These are phyloP conservation scores for Marasmius sp. DNA, from an alignment of 1,284 basidiomycete species.

Conservation along the genomic window DNA sequence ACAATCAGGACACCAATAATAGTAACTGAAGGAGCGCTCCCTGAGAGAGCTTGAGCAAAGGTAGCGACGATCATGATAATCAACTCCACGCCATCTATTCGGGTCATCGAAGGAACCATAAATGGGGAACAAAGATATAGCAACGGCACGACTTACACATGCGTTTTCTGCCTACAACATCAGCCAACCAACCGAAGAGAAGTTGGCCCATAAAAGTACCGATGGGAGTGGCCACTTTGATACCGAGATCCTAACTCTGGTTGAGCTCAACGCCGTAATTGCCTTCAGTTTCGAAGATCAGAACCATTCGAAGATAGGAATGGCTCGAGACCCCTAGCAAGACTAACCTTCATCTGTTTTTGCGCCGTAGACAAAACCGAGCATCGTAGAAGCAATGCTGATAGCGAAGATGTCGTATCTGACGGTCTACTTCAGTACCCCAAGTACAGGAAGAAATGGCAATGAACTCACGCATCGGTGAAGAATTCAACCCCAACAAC, in stretches of 20 bases:
- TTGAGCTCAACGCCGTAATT: slow-evolving; percentile 31
- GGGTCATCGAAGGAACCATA: no score
- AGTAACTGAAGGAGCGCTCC: slow-evolving; percentile 56
- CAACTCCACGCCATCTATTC: slow-evolving; percentile 68
- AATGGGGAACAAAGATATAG: not conserved
- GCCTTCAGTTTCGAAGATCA: slow-evolving; percentile 17
- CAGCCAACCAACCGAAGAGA: slow-evolving; percentile 72
- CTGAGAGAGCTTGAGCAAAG: slow-evolving; percentile 62
- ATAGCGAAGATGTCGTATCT: slow-evolving; percentile 75
- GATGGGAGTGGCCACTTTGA: slow-evolving; percentile 61
- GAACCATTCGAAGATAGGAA: slow-evolving; percentile 29
- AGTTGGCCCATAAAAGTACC: slow-evolving; percentile 56
- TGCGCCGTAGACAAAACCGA: slow-evolving; percentile 66
- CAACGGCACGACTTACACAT: slow-evolving; percentile 53
- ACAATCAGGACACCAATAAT: slow-evolving; percentile 75
- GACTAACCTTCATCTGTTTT: slow-evolving; percentile 35
- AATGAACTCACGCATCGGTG: slow-evolving; percentile 74
- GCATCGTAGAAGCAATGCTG: slow-evolving; percentile 74
- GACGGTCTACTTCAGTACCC: slow-evolving; percentile 17
- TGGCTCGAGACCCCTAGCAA: not conserved
- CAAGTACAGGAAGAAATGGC: no score
- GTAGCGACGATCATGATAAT: slow-evolving; percentile 70
- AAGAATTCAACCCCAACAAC: slow-evolving; percentile 84
- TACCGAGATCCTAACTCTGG: slow-evolving; percentile 57
- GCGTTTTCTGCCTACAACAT: slow-evolving; percentile 68